phyloP scores from a whole-genome alignment of 768 basidiomycete genomes.

The Mrakia frigida region DNA sequence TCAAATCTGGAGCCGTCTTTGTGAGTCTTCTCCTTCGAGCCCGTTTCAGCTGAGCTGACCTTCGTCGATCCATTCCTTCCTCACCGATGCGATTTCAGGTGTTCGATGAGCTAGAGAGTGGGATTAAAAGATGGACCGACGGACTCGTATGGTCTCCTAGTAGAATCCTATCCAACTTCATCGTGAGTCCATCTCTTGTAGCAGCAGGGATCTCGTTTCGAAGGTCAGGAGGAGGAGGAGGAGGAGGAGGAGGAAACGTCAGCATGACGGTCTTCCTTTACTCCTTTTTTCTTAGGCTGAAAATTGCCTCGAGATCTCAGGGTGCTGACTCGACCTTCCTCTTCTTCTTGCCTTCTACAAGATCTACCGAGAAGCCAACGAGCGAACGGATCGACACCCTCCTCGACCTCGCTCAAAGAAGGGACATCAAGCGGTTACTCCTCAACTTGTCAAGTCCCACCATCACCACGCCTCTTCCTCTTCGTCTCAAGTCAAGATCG shows the following conservation, averaged over 20 bases:
- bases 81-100: neutral
- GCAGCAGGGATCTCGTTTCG: too few species aligned
- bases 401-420: neutral
- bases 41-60: neutral
- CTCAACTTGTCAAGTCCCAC: neutral
- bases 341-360: neutral
- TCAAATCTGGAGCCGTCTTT: constrained; percentile 25
- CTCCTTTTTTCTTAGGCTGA: neutral
- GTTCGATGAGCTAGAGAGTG: constrained; percentile 28
- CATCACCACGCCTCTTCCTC: neutral
- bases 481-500: neutral
- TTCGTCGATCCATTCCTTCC: neutral
- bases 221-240: too few species aligned
- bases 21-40: neutral
- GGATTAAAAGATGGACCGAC: constrained; percentile 40
- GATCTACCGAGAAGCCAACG: constrained; percentile 6
- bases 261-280: neutral
- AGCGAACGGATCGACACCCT: neutral
- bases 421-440: neutral
- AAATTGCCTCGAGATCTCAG: neutral
- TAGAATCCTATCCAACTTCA: neutral
- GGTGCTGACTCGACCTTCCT: neutral
- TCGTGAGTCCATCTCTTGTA: neutral
- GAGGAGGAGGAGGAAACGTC: too few species aligned
- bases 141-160: constrained; percentile 28